These are phyloP conservation scores for Arabidopsis arenosa DNA, from an alignment of 345 rosid species.

Conservation along the genomic window DNA sequence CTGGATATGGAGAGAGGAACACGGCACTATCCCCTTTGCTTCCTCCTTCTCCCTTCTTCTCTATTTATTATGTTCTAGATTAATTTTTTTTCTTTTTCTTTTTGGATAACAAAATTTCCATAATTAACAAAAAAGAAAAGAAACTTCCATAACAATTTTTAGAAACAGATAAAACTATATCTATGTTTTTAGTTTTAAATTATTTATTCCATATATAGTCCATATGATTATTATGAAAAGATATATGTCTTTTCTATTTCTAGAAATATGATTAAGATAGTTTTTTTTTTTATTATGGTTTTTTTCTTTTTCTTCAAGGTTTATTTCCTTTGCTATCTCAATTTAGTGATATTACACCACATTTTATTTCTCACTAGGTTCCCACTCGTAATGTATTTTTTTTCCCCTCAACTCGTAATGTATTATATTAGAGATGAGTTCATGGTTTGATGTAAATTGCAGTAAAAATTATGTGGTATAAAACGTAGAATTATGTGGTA, in stretches of 20 bases:
- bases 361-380: too few species aligned
- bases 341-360: too few species aligned
- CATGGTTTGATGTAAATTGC: too few species aligned
- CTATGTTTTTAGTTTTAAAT: not conserved
- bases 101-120: constrained; percentile 2
- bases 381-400: too few species aligned
- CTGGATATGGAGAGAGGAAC: constrained; percentile 9
- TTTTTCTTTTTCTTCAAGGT: too few species aligned
- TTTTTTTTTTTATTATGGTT: too few species aligned
- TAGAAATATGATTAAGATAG: too few species aligned
- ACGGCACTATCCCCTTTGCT: constrained; percentile 31
- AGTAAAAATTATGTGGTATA: too few species aligned
- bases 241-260: not conserved
- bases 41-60: not conserved
- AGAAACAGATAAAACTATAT: not conserved
- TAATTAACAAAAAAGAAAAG: not conserved
- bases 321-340: too few species aligned
- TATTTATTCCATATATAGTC: not conserved
- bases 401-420: too few species aligned
- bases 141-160: not conserved
- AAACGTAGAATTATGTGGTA: too few species aligned
- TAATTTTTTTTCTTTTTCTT: not conserved
- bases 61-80: not conserved
- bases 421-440: too few species aligned
- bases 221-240: not conserved